Conservation (phyloP, 2,329 filamentous ascomycete species). For the Sarocladium kiliense region DNA sequence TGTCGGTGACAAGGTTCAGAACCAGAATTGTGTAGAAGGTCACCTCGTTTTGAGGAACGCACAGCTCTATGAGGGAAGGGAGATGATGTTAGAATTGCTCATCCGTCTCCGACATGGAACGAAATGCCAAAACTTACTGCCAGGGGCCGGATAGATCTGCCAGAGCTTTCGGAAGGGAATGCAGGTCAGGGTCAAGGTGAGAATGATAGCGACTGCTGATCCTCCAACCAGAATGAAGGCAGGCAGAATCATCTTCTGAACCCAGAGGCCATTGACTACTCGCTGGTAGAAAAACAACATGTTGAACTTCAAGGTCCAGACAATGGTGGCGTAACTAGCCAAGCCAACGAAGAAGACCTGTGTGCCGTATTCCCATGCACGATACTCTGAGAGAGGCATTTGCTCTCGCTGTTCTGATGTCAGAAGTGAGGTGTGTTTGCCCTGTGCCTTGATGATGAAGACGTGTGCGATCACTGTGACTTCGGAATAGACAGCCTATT, state of each 20-base stretch:
- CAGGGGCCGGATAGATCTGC: conserved; percentile 31
- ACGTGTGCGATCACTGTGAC: conserved; percentile 17
- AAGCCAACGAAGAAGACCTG: conserved; percentile 30
- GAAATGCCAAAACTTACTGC: conserved; percentile 21
- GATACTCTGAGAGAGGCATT: conserved; percentile 22
- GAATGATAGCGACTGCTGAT: conserved; percentile 20
- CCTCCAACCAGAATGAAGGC: conserved; percentile 23
- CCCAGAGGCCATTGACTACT: conserved; percentile 28
- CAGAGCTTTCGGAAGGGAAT: conserved; percentile 28
- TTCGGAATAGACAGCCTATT: conserved; percentile 8
- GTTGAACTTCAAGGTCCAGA: conserved; percentile 35
- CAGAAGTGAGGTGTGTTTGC: conserved; percentile 23
- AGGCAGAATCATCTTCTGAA: conserved; percentile 29
- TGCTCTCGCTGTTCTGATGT: conserved; percentile 23
- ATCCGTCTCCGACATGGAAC: no score
- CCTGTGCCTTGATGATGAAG: conserved; percentile 23
- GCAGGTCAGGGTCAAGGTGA: conserved; percentile 24
- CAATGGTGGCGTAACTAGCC: conserved; percentile 26
- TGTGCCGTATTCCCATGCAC: conserved; percentile 24
- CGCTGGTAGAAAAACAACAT: conserved; percentile 35
- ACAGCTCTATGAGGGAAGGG: conserved; percentile 16
- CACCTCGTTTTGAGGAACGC: conserved; percentile 25
- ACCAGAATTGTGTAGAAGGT: conserved; percentile 27
- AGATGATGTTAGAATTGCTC: no score
- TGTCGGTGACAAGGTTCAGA: conserved; percentile 28